Percentiles rank a stretch among this genome's conserved stretches.
Conservation (phyloP, 2,329 filamentous ascomycete genomes). For the Elsinoe batatas region DNA sequence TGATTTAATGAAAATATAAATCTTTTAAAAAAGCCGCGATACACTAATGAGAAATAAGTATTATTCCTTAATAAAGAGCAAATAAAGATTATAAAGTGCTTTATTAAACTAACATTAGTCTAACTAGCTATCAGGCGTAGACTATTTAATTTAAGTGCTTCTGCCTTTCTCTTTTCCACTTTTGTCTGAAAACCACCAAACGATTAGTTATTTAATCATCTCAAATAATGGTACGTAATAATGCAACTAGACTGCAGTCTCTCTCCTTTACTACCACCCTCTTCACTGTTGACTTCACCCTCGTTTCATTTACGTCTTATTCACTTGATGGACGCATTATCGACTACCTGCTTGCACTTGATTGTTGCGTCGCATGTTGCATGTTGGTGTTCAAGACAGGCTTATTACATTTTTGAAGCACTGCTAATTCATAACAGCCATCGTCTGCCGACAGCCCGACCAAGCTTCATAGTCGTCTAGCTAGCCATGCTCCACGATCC, state of each 20-base stretch:
- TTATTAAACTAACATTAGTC: neutral
- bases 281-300: neutral
- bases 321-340: neutral
- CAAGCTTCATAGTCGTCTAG: neutral
- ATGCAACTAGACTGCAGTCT: too few relatives aligned
- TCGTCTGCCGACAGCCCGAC: neutral
- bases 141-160: neutral
- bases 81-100: neutral
- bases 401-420: too few relatives aligned
- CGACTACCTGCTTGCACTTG: neutral
- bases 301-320: neutral
- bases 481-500: constrained; percentile 18
- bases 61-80: neutral
- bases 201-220: neutral
- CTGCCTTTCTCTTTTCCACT: neutral
- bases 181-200: neutral
- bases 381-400: too few relatives aligned
- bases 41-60: neutral
- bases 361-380: neutral
- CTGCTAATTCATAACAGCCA: neutral
- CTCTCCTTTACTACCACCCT: neutral
- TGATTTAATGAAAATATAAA: too few relatives aligned
- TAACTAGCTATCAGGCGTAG: neutral
- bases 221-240: neutral
- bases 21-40: neutral